Evolutionary conservation across 176 grass and related monocot genomes (phyloP).

Genomic region (Cymbopogon citratus): DNA sequence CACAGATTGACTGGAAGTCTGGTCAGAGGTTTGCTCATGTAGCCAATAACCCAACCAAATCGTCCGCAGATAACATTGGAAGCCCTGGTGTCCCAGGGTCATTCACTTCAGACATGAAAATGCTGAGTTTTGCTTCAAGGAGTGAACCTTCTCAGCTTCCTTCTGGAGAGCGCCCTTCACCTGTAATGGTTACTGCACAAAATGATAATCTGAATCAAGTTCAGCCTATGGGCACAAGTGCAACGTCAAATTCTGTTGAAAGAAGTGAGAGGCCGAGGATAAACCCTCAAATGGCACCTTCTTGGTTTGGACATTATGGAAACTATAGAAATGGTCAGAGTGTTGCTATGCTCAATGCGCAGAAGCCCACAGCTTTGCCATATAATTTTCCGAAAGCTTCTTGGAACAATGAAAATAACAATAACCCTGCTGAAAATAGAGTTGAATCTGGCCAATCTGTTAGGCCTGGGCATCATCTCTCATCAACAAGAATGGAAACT

Average conservation of each 20-base stretch:
- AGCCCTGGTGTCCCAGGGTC: slow-evolving; percentile 36
- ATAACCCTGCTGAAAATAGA: slow-evolving; percentile 47
- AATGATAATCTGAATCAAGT: slow-evolving; percentile 49
- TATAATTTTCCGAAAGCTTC: slow-evolving; percentile 62
- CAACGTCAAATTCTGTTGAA: slow-evolving; percentile 41
- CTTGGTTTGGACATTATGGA: slow-evolving; percentile 78
- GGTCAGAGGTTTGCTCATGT: slow-evolving; percentile 58
- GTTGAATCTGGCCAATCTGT: slow-evolving; percentile 48
- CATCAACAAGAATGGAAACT: slow-evolving; percentile 24
- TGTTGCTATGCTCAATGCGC: slow-evolving; percentile 40
- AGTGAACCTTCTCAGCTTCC: slow-evolving; percentile 49
- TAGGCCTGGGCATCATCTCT: slow-evolving; percentile 30
- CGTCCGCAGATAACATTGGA: slow-evolving; percentile 44
- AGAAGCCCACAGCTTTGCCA: slow-evolving; percentile 40
- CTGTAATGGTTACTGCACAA: slow-evolving; percentile 23
- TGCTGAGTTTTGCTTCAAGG: slow-evolving; percentile 68
- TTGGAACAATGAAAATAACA: slow-evolving; percentile 60
- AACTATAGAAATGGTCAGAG: slow-evolving; percentile 63
- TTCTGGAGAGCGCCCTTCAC: slow-evolving; percentile 37
- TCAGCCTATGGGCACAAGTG: slow-evolving; percentile 33
- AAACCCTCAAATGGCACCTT: slow-evolving; percentile 87
- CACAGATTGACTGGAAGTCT: slow-evolving; percentile 57
- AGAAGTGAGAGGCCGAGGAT: slow-evolving; percentile 53
- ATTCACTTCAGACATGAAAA: slow-evolving; percentile 65
- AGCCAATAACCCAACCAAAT: slow-evolving; percentile 31